Base-by-base conservation (phyloP, 805 yeast genomes). In the Komagataella kurtzmanii region DNA sequence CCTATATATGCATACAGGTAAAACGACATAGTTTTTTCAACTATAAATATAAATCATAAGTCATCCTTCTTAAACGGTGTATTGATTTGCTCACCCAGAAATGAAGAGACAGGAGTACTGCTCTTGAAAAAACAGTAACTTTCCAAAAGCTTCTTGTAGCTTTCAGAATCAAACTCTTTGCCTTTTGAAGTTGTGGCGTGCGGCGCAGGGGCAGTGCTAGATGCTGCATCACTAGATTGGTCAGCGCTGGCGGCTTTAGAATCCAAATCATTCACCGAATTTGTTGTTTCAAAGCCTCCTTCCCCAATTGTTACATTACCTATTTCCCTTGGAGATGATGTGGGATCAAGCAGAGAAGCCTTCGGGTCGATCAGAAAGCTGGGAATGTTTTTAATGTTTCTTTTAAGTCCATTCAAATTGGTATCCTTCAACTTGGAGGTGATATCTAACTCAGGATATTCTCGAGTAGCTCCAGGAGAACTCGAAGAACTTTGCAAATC, bases 61-160 rank as follows among this genome's bases (percentile, higher is more conserved):
- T 30, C 40, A 30, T 30, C 40, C 14, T 30, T 30, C 40, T 30
- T 30, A n/a, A 30, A 30, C 8, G 40, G 40, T 30, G 40, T 30
- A 14, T 30, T 30, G 40, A 30, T 30, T 30, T 30, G 40, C 24
- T 61, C 58, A 10, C 23, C 51, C 43, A 65, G 56, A 52, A 63
- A 58, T 12, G 69, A 60, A 1, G 68, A 62, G 2, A 65, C 65
- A 1, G 69, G 61, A 6, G 61, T 59, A 8, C 70, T 69, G 6
- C 74, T 64, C 54, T 71, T 66, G 58, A 76, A 81, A 57, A 82
- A 82, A 56, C 88, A 82, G 58, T 78, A 82, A 24, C 76, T 73
- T 49, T 80, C 80, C 50, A 82, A 63, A 18, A 81, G 63, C 53
- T 80, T 78, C 55, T 76, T 74, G 58, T 81, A 81, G 1, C 80